Evolutionary conservation across 2,329 filamentous ascomycete species (phyloP).

Genomic region (Cryphonectria carpinicola): DNA sequence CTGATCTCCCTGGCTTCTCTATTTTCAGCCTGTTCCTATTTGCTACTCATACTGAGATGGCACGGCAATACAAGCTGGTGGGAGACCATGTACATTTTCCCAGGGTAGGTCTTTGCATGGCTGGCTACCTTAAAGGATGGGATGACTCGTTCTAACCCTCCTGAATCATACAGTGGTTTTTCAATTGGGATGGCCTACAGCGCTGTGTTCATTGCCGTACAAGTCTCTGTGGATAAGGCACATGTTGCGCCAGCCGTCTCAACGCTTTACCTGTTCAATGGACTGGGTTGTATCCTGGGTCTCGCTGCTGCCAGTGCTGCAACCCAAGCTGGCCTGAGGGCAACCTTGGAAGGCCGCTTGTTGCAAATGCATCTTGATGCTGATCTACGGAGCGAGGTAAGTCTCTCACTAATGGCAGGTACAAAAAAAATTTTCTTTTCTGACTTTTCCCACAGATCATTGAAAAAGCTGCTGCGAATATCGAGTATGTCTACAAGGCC

Average conservation of each 20-base stretch:
- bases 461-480: conserved; percentile 37
- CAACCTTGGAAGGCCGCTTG: conserved; percentile 32
- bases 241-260: conserved; percentile 47
- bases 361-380: conserved; percentile 32
- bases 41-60: conserved; percentile 61
- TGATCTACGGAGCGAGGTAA: conserved; percentile 32
- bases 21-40: conserved; percentile 54
- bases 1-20: conserved; percentile 56
- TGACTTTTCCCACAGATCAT: conserved; percentile 36
- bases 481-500: conserved; percentile 38
- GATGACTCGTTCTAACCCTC: not conserved
- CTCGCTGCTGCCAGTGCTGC: conserved; percentile 44
- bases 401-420: too few species aligned
- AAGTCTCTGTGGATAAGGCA: conserved; percentile 43
- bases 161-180: conserved; percentile 39
- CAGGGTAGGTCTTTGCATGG: conserved; percentile 40
- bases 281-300: conserved; percentile 44
- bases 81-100: conserved; percentile 64
- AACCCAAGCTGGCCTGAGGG: conserved; percentile 36
- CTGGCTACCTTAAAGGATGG: not conserved
- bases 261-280: conserved; percentile 44
- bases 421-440: not conserved
- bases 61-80: conserved; percentile 58
- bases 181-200: conserved; percentile 46
- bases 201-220: conserved; percentile 47